phyloP scores from a whole-genome alignment of 306 rosid genomes.

The Prunus dulcis region DNA sequence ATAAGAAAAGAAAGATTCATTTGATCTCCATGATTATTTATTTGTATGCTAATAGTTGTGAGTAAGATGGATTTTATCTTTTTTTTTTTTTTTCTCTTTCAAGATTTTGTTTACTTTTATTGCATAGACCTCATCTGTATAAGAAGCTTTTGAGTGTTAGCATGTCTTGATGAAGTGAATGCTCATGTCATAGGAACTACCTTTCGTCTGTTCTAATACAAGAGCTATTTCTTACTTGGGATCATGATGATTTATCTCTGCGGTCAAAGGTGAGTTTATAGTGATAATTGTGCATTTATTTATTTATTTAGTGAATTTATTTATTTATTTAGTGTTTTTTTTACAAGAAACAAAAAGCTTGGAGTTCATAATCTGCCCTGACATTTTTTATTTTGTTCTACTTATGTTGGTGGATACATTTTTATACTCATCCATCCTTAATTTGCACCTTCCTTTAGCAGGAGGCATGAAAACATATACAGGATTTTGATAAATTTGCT shows the following conservation, averaged over 20 bases:
- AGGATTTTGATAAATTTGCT: background rate
- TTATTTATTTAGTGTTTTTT: background rate
- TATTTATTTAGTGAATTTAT: background rate
- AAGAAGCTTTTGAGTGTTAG: background rate
- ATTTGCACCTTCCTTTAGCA: background rate
- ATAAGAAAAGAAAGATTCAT: background rate
- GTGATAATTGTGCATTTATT: background rate
- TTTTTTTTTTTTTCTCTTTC: background rate
- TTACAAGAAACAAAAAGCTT: constrained; percentile 23
- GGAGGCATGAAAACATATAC: background rate
- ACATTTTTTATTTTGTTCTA: background rate
- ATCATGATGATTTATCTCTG: constrained; percentile 91
- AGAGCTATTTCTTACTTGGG: constrained; percentile 97
- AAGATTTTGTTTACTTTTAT: background rate
- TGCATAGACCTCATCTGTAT: background rate
- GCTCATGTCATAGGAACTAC: constrained; percentile 69
- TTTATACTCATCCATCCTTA: background rate
- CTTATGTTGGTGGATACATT: background rate
- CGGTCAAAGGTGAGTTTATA: constrained; percentile 67
- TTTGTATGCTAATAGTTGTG: background rate
- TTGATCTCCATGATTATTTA: background rate
- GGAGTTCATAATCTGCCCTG: constrained; percentile 1
- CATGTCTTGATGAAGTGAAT: constrained; percentile 6
- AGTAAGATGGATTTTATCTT: background rate
- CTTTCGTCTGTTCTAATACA: constrained; percentile 95